Evolutionary conservation across 352 stramenopile species (phyloP), one percentile per base, ranked within the genome.

Genomic region (Thalassiosira ordinaria): DNA sequence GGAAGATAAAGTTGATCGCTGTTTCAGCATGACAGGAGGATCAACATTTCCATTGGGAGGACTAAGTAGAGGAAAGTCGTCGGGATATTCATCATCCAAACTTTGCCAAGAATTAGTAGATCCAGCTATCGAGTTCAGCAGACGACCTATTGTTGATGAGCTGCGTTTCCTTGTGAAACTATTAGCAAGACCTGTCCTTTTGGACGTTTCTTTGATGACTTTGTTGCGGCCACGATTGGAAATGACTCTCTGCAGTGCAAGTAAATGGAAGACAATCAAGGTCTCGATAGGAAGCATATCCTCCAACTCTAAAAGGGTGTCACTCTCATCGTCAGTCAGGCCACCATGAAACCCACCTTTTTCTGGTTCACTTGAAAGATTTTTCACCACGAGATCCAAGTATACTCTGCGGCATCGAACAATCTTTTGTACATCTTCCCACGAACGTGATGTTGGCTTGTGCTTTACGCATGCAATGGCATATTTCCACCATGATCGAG

Each of bases 401-500:
- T 94, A 94, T 31, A 68, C 26, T 27, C 79, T 33, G 47, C 89
- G 74, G 60, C 77, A 88, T 47, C 52, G 57, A 35, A 80, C 63
- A 31, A 94, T 94, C 49, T 78, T 20, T 35, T 78, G 22, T 2
- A 94, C 85, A 61, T 94, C 89, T 56, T 82, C 63, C 89, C 89
- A 94, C 29, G 87, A 78, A 51, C 89, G 72, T 24, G 80, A 85
- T 39, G 80, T 91, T 16, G 87, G 89, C 35, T 86, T 72, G 27
- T 89, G 82, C 53, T 78, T 90, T 9, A 94, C 80, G 37, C 87
- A 91, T 9, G 63, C 73, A 74, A 91, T 85, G 2, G 80, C 78
- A 71, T 94, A 94, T 44, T 87, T 82, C 89, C 89, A 94, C 89
- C 89, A 94, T 41, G 71, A 66, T 59, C 64, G 52, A 39, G 89